phyloP scores from a whole-genome alignment of 768 basidiomycete species.

The Multifurca ochricompacta region DNA sequence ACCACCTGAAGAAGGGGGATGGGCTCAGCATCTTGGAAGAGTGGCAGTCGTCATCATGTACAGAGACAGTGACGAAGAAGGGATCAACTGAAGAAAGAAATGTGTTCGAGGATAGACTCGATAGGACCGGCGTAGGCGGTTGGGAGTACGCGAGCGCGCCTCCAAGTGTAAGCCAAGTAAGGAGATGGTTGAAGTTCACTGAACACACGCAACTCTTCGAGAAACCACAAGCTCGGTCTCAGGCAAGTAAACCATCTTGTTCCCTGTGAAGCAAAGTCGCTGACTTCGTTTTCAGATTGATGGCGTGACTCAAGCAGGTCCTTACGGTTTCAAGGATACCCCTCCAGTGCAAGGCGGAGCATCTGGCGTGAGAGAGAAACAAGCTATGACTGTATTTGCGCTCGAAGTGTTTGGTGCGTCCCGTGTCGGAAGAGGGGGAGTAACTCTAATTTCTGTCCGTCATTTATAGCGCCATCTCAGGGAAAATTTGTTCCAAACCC shows the following conservation, averaged over 20 bases:
- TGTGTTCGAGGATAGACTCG: conserved; percentile 12
- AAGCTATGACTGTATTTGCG: conserved; percentile 71
- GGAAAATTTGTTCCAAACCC: conserved; percentile 57
- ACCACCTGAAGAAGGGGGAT: conserved; percentile 57
- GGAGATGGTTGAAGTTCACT: conserved; percentile 43
- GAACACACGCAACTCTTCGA: conserved; percentile 20
- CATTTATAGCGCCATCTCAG: conserved; percentile 37
- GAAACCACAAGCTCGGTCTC: conserved; percentile 35
- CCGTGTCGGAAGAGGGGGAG: not conserved
- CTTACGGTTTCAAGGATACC: conserved; percentile 58
- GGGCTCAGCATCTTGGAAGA: conserved; percentile 50
- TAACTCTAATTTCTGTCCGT: not conserved
- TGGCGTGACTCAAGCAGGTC: conserved; percentile 68
- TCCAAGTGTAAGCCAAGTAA: conserved; percentile 49
- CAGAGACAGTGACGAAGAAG: not conserved
- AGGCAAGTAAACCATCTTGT: conserved; percentile 33
- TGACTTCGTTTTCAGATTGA: conserved; percentile 40
- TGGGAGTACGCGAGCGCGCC: conserved; percentile 80
- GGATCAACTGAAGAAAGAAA: conserved; percentile 1
- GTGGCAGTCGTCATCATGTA: conserved; percentile 36
- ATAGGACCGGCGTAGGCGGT: conserved; percentile 38
- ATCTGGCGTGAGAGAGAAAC: conserved; percentile 43
- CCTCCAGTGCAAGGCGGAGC: conserved; percentile 33
- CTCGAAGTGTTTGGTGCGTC: conserved; percentile 78
- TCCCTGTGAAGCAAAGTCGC: not conserved